These are phyloP conservation scores for Stenocarpella maydis DNA, from an alignment of 2,329 filamentous ascomycete species.

Conservation along the genomic window DNA sequence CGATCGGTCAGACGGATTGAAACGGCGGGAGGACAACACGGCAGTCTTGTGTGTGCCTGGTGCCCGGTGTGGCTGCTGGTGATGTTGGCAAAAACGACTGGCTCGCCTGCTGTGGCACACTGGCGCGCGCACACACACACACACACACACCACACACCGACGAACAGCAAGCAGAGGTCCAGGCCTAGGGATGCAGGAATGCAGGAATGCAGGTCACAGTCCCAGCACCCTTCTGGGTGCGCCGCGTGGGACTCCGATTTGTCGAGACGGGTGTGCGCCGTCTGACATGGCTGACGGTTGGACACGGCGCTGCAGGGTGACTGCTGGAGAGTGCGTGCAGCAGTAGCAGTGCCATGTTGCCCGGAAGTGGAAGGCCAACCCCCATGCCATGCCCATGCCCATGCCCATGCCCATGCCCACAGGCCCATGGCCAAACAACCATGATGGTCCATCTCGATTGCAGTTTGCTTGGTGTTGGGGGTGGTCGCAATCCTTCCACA, in stretches of 20 bases:
- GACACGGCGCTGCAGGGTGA: constrained; percentile 27
- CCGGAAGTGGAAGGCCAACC: constrained; percentile 13
- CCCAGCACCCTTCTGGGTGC: constrained; percentile 3
- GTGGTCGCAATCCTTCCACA: constrained; percentile 9
- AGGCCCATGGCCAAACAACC: too few species aligned
- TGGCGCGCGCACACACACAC: too few species aligned
- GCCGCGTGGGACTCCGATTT: constrained; percentile 24
- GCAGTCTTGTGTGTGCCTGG: constrained; percentile 6
- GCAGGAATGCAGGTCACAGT: constrained; percentile 22
- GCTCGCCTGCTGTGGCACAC: constrained; percentile 23
- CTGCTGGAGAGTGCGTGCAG: constrained; percentile 27
- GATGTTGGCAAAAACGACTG: constrained; percentile 17
- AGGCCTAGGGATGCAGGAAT: constrained; percentile 18
- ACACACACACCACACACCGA: constrained; percentile 25
- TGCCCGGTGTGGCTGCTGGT: neutral
- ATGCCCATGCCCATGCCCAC: too few species aligned
- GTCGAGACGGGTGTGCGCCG: constrained; percentile 6
- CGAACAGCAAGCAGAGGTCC: neutral
- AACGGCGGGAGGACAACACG: neutral
- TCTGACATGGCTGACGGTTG: constrained; percentile 28
- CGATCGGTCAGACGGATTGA: constrained; percentile 12
- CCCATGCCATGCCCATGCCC: neutral
- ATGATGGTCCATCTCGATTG: constrained; percentile 11
- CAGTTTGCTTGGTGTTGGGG: neutral
- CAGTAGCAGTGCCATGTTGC: constrained; percentile 19